A percentile compares a stretch with the other conserved stretches of the same genome.
These are phyloP conservation scores for Talaromyces sp. DNA, from an alignment of 2,329 filamentous ascomycete genomes.

Conservation along the genomic window DNA sequence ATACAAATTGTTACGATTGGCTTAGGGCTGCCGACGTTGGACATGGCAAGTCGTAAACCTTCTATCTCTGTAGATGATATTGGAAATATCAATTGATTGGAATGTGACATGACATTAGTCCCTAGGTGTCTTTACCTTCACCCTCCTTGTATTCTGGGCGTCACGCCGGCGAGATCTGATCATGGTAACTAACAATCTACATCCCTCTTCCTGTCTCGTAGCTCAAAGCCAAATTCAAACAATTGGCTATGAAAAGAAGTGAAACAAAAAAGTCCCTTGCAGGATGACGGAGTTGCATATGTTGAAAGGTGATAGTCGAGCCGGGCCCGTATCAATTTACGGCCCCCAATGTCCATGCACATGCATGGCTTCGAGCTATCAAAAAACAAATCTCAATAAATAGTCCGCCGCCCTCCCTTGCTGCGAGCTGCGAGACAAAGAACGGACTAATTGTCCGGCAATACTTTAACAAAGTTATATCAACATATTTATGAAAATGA, in stretches of 20 bases:
- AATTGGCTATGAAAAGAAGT: neutral
- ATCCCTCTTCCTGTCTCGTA: neutral
- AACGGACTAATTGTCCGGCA: conserved; percentile 1
- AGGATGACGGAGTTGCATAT: neutral
- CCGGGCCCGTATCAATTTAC: neutral
- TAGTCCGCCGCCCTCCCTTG: neutral
- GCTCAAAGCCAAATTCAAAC: neutral
- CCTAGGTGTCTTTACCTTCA: neutral
- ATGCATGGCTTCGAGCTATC: neutral
- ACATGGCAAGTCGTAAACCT: neutral
- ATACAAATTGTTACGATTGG: neutral
- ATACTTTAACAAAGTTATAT: too few relatives aligned
- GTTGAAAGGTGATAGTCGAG: neutral
- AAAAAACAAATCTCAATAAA: neutral
- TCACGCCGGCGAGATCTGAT: neutral
- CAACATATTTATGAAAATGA: neutral
- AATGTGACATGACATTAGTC: neutral
- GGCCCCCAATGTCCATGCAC: neutral
- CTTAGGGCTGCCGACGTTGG: neutral
- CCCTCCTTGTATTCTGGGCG: neutral
- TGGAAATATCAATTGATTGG: too few relatives aligned
- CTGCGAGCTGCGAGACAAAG: neutral
- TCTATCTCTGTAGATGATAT: neutral
- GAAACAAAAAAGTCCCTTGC: neutral
- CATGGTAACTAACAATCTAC: neutral